These are phyloP conservation scores for Pilasporangium apinafurcum DNA, from an alignment of 352 stramenopile genomes.

Conservation along the genomic window DNA sequence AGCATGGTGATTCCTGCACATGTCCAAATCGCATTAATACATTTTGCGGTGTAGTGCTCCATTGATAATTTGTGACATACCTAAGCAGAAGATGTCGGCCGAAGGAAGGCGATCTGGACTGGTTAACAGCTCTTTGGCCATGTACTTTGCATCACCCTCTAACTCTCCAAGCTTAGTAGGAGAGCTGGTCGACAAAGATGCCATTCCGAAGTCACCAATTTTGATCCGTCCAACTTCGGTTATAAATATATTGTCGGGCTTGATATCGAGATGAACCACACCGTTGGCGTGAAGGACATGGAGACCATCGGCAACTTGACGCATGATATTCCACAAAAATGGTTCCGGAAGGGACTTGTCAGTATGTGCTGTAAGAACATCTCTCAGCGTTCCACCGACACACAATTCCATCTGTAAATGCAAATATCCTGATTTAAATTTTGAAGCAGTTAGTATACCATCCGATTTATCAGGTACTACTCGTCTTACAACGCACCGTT, in stretches of 20 bases:
- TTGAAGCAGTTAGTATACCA: not conserved
- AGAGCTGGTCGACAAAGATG: conserved; percentile 35
- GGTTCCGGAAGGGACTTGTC: conserved; percentile 31
- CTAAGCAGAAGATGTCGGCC: conserved; percentile 95
- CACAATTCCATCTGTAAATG: conserved; percentile 95
- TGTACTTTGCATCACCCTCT: conserved; percentile 93
- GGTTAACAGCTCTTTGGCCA: conserved; percentile 87
- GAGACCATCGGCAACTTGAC: conserved; percentile 70
- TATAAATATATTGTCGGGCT: conserved; percentile 96
- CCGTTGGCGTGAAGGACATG: conserved; percentile 84
- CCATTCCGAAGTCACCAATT: conserved; percentile 93
- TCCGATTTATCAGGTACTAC: not conserved
- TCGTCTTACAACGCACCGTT: conserved; percentile 32
- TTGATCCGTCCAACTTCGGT: conserved; percentile 57
- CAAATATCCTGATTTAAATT: conserved; percentile 50
- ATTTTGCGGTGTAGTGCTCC: not conserved
- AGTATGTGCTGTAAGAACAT: conserved; percentile 38
- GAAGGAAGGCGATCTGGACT: conserved; percentile 51
- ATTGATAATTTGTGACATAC: conserved; percentile 17
- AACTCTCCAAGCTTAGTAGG: conserved; percentile 44
- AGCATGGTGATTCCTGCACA: conserved; percentile 59
- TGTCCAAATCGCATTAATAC: conserved; percentile 1
- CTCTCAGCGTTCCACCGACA: conserved; percentile 76
- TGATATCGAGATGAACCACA: conserved; percentile 95
- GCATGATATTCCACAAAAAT: conserved; percentile 70